Percentiles rank a stretch among this genome's conserved stretches.
Conservation (phyloP, 1,284 basidiomycete species). For the Agaricales sp. region DNA sequence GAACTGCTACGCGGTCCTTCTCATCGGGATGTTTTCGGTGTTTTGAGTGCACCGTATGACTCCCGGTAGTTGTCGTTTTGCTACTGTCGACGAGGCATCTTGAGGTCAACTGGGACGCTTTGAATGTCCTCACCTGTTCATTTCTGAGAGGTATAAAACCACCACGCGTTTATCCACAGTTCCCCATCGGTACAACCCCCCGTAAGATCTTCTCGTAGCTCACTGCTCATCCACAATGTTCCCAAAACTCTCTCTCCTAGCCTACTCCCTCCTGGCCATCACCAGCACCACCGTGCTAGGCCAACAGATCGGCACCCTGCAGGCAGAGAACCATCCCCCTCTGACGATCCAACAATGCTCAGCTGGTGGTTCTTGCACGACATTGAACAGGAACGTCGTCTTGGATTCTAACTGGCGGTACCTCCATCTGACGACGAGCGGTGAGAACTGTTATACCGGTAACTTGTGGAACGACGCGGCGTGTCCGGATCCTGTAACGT, state of each 20-base stretch:
- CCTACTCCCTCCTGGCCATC: conserved; percentile 15
- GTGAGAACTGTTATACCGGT: conserved; percentile 47
- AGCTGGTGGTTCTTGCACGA: conserved; percentile 27
- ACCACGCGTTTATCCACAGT: not conserved
- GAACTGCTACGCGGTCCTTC: not conserved
- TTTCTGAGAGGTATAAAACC: not conserved
- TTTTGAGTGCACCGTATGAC: not conserved
- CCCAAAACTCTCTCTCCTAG: conserved; percentile 16
- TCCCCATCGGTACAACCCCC: not conserved
- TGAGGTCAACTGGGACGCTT: too few relatives aligned
- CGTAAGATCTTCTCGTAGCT: not conserved
- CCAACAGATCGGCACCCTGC: conserved; percentile 29
- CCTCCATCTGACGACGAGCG: conserved; percentile 30
- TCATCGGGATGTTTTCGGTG: not conserved
- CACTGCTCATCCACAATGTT: conserved; percentile 17
- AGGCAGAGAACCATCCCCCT: conserved; percentile 29
- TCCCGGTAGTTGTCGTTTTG: too few relatives aligned
- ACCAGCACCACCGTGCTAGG: conserved; percentile 21
- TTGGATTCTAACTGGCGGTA: conserved; percentile 48
- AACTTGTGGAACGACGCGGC: conserved; percentile 38
- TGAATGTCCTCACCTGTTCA: not conserved
- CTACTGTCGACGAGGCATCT: too few relatives aligned
- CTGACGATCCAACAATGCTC: conserved; percentile 30
- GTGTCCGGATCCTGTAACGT: conserved; percentile 36
- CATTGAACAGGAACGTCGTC: conserved; percentile 22